Evolutionary conservation across 1,139 yeast genomes (phyloP), one percentile per base, ranked within the genome.

Genomic region (Yamadazyma triangularis): DNA sequence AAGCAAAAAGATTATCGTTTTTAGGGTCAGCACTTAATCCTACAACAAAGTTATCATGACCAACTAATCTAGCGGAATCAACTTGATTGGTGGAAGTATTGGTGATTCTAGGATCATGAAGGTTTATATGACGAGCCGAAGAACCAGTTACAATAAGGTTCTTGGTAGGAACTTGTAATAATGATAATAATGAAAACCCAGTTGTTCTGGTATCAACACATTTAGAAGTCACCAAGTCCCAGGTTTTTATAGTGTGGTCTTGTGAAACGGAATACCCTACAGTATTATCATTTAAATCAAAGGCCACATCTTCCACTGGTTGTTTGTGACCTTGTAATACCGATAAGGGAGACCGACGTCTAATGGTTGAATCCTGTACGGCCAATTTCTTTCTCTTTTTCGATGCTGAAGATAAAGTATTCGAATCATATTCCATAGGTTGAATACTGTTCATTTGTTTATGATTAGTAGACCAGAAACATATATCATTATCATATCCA

Each of bases 241-340:
- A 91, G 0, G 98, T 91, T 50, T 85, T 84, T 42, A 91, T 78
- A 1, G 95, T 78, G 55, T 91, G 98, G 60, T 91, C 97, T 56
- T 88, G 96, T 4, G 96, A 84, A 2, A 85, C 96, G 0, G 97
- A 87, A 60, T 91, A 91, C 11, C 81, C 95, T 5, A 89, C 95
- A 0, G 93, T 73, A 25, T 71, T 43, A 53, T 91, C 97, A 19
- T 63, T 60, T 6, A 66, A 55, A 48, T 86, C 95, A 53, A 88
- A 87, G 12, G 76, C 68, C 12, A 86, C 84, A 23, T 75, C 94
- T 49, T 88, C 94, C 13, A 88, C 96, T 4, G 96, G 95, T 25
- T 80, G 87, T 13, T 74, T 56, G 53, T 91, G 97, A 13, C 93
- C 83, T 47, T 81, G 84, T 40, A 89, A 64, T 23, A 88, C 63